Percentiles rank a stretch among this genome's conserved stretches.
These are phyloP conservation scores for Yarrowia hollandica DNA, from an alignment of 805 yeast species.

Conservation along the genomic window DNA sequence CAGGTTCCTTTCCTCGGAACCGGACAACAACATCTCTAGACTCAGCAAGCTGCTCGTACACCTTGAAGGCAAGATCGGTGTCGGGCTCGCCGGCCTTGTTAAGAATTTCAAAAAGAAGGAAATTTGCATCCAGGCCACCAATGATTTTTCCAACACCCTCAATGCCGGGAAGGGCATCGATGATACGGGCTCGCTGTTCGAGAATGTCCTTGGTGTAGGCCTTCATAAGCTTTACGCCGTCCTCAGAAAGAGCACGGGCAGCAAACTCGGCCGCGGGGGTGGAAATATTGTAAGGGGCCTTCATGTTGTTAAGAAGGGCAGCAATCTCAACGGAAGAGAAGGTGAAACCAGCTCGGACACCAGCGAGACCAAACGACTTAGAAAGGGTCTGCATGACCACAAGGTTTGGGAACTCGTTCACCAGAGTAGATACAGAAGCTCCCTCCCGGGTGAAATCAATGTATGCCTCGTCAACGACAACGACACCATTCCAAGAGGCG, in stretches of 20 bases:
- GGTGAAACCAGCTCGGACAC: constrained; percentile 84
- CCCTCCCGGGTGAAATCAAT: constrained; percentile 76
- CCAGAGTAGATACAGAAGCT: constrained; percentile 73
- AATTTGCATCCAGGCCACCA: constrained; percentile 88
- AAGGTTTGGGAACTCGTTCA: constrained; percentile 75
- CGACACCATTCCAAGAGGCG: constrained; percentile 66
- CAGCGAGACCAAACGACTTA: constrained; percentile 95
- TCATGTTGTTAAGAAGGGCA: constrained; percentile 75
- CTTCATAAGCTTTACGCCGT: constrained; percentile 62
- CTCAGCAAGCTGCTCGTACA: constrained; percentile 71
- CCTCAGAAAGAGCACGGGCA: constrained; percentile 61
- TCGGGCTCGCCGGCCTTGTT: constrained; percentile 63
- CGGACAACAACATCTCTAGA: constrained; percentile 79
- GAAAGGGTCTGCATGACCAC: constrained; percentile 91
- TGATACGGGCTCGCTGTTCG: constrained; percentile 56
- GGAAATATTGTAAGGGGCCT: constrained; percentile 94
- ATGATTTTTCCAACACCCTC: constrained; percentile 69
- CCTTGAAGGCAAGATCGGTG: constrained; percentile 60
- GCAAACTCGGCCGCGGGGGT: constrained; percentile 77
- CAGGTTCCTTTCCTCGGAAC: constrained; percentile 85
- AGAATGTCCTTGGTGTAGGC: constrained; percentile 51
- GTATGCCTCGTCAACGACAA: constrained; percentile 93
- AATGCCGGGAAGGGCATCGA: constrained; percentile 54
- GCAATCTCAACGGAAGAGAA: constrained; percentile 64
- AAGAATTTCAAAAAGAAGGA: constrained; percentile 70